Conservation (phyloP, 352 stramenopile species). For the Thalassiosira pacifica region DNA sequence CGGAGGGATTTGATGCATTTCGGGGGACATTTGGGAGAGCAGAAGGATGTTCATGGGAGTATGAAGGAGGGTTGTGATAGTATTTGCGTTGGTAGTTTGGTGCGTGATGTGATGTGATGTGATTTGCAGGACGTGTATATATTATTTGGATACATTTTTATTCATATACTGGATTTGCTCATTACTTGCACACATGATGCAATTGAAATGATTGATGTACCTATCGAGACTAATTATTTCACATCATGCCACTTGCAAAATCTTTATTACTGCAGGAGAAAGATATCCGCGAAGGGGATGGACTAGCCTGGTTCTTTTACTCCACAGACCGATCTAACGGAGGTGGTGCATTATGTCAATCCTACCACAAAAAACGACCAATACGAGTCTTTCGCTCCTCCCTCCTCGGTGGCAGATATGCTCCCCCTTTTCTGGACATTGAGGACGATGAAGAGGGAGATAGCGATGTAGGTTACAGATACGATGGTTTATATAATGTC, state of each 20-base stretch:
- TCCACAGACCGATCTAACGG: constrained; percentile 63
- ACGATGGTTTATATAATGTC: constrained; percentile 75
- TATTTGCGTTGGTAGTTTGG: constrained; percentile 64
- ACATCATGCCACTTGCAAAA: too few relatives aligned
- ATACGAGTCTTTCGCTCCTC: constrained; percentile 69
- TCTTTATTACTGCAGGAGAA: too few relatives aligned
- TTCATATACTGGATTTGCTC: too few relatives aligned
- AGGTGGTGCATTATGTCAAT: constrained; percentile 61
- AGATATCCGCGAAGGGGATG: constrained; percentile 68
- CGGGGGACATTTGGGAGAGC: constrained; percentile 55
- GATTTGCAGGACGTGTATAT: too few relatives aligned
- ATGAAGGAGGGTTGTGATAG: constrained; percentile 71
- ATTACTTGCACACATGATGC: too few relatives aligned
- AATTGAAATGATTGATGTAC: too few relatives aligned
- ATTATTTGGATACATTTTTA: too few relatives aligned
- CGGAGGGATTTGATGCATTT: constrained; percentile 59
- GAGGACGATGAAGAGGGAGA: constrained; percentile 56
- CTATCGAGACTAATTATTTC: too few relatives aligned
- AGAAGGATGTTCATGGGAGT: constrained; percentile 69
- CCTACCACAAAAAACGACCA: constrained; percentile 66
- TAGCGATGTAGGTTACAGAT: constrained; percentile 63
- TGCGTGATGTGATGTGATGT: constrained; percentile 33
- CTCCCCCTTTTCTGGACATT: constrained; percentile 22
- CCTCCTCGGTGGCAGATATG: constrained; percentile 38
- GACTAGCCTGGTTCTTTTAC: constrained; percentile 64